Evolutionary conservation across 108 stramenopile species (phyloP).

Genomic region (Ochromonas danica): DNA sequence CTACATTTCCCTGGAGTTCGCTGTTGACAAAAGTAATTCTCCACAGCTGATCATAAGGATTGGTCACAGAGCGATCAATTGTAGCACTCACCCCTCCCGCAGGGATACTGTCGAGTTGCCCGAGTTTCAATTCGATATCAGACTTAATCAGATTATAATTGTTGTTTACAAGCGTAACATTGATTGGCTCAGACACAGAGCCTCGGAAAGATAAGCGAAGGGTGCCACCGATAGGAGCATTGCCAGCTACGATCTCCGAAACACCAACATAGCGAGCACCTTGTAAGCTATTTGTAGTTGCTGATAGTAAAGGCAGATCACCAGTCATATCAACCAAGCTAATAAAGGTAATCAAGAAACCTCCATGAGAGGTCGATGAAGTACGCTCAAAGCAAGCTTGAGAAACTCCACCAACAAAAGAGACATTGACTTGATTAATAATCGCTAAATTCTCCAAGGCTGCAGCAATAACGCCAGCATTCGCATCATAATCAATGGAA

Average conservation of each 20-base stretch:
- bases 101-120: constrained; percentile 64
- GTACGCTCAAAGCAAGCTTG: constrained; percentile 11
- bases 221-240: constrained; percentile 62
- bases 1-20: constrained; percentile 71
- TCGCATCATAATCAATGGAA: constrained; percentile 60
- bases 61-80: constrained; percentile 41
- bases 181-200: constrained; percentile 52
- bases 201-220: constrained; percentile 69
- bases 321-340: constrained; percentile 56
- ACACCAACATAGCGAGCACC: constrained; percentile 62
- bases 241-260: constrained; percentile 52
- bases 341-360: constrained; percentile 59
- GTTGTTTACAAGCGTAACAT: constrained; percentile 22
- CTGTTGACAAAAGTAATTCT: constrained; percentile 62
- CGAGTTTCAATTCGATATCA: constrained; percentile 58
- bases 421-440: constrained; percentile 58
- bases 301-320: constrained; percentile 60
- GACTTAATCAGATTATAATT: constrained; percentile 33
- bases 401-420: constrained; percentile 30
- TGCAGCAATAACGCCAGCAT: constrained; percentile 49
- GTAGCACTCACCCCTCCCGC: constrained; percentile 55
- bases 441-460: constrained; percentile 61
- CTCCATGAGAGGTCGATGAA: not conserved
- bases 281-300: constrained; percentile 60
- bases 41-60: constrained; percentile 56